Conservation (phyloP, 1,284 basidiomycete species). For the Sanghuangporus sanghuang region DNA sequence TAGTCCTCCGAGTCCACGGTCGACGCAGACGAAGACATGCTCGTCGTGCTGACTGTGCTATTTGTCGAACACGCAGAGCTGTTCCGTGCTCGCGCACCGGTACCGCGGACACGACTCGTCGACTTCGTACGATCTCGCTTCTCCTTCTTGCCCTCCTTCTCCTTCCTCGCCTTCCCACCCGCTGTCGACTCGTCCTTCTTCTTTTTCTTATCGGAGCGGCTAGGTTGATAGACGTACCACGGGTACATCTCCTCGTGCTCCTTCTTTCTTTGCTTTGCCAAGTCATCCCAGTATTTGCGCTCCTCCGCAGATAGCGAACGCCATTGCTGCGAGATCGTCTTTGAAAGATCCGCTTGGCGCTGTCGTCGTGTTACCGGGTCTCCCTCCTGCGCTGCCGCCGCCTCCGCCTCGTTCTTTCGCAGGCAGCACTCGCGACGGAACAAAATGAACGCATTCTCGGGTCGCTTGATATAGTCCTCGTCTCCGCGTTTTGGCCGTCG, state of each 20-base stretch:
- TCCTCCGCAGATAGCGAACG: conserved; percentile 56
- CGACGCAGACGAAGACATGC: not conserved
- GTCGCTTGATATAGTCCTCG: conserved; percentile 74
- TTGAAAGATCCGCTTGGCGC: conserved; percentile 59
- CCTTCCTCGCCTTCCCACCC: conserved; percentile 6
- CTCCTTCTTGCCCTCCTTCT: conserved; percentile 9
- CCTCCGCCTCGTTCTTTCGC: conserved; percentile 49
- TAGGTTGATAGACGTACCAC: conserved; percentile 71
- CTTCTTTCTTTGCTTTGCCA: conserved; percentile 54
- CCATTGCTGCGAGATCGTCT: conserved; percentile 75
- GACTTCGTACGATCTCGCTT: conserved; percentile 8
- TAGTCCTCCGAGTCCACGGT: conserved; percentile 11
- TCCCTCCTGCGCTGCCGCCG: conserved; percentile 30
- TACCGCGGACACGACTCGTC: conserved; percentile 1
- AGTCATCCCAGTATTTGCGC: conserved; percentile 56
- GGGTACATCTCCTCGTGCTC: conserved; percentile 62
- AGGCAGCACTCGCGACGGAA: conserved; percentile 67
- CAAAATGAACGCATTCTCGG: conserved; percentile 77
- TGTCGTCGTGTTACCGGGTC: conserved; percentile 35
- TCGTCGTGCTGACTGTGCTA: conserved; percentile 4
- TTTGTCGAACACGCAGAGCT: conserved; percentile 6
- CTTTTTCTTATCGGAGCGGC: conserved; percentile 25
- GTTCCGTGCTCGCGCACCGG: conserved; percentile 2
- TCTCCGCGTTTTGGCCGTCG: conserved; percentile 72
- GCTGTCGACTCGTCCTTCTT: not conserved